Conservation (phyloP, 108 stramenopile genomes). For the Schizochytrium sp. region DNA sequence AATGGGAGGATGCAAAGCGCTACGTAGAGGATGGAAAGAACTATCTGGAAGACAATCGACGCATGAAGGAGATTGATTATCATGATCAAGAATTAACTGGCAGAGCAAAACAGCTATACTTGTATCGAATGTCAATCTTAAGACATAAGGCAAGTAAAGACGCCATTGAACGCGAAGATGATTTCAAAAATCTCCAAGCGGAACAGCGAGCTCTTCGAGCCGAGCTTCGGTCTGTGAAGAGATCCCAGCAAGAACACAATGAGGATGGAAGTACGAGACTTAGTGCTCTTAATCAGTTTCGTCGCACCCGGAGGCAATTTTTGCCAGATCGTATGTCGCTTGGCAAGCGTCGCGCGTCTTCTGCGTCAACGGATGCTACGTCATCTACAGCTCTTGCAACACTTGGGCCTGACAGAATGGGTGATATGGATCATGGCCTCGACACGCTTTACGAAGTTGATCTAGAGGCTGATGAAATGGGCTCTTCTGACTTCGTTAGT, state of each 20-base stretch:
- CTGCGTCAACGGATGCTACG: not conserved
- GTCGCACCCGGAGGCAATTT: not conserved
- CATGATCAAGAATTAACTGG: not conserved
- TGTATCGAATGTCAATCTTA: not conserved
- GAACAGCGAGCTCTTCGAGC: not conserved
- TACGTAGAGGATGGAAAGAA: not conserved
- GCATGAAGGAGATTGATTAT: not conserved
- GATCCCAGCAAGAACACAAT: not conserved
- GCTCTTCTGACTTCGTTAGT: not conserved
- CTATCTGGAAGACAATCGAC: constrained; percentile 9
- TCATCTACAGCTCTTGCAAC: not conserved
- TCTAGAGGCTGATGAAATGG: not conserved
- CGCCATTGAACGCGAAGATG: not conserved
- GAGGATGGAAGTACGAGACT: not conserved
- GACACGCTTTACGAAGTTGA: no score
- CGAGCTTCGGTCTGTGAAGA: not conserved
- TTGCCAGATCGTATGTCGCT: not conserved
- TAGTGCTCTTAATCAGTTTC: no score
- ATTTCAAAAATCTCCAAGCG: not conserved
- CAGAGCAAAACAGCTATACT: not conserved
- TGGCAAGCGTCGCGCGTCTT: not conserved
- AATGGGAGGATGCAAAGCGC: not conserved
- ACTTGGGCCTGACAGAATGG: no score
- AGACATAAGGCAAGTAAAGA: not conserved
- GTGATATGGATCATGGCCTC: no score